Evolutionary conservation across 2,329 filamentous ascomycete species (phyloP).

Genomic region (Sporothrix brasiliensis): DNA sequence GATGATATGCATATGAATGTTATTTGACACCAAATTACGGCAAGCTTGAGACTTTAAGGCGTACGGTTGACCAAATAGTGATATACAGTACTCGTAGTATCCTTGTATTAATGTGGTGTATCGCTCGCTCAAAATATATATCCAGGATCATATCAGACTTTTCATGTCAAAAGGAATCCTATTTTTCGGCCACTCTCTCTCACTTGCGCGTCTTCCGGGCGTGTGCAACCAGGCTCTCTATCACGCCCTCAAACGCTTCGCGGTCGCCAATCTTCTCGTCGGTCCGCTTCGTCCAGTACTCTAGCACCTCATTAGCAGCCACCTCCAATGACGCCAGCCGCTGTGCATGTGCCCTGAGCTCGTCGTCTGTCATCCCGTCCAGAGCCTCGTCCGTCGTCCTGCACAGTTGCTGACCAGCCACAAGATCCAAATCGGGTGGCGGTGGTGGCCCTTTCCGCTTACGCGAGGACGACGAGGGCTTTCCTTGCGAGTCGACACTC

Average conservation of each 20-base stretch:
- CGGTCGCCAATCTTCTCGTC: slow-evolving; percentile 88
- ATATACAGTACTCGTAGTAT: background rate
- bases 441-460: slow-evolving; percentile 63
- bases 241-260: slow-evolving; percentile 93
- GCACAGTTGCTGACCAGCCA: slow-evolving; percentile 76
- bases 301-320: slow-evolving; percentile 74
- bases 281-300: slow-evolving; percentile 84
- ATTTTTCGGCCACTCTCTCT: background rate
- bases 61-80: too few relatives aligned
- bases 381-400: slow-evolving; percentile 83
- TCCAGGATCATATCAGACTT: background rate
- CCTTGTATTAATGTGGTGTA: slow-evolving; percentile 14
- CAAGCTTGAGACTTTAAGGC: background rate
- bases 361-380: slow-evolving; percentile 73
- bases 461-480: slow-evolving; percentile 47
- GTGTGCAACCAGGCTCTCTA: slow-evolving; percentile 94
- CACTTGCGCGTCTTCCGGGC: slow-evolving; percentile 80
- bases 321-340: slow-evolving; percentile 69
- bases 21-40: background rate
- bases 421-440: slow-evolving; percentile 76
- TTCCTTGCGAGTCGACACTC: slow-evolving; percentile 62
- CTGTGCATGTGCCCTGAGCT: slow-evolving; percentile 71
- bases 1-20: slow-evolving; percentile 22
- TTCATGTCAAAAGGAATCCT: background rate
- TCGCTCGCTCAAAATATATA: slow-evolving; percentile 21